Evolutionary conservation across 192 early-diverging fungal species (phyloP).

Genomic region (Coemansia brasiliensis): DNA sequence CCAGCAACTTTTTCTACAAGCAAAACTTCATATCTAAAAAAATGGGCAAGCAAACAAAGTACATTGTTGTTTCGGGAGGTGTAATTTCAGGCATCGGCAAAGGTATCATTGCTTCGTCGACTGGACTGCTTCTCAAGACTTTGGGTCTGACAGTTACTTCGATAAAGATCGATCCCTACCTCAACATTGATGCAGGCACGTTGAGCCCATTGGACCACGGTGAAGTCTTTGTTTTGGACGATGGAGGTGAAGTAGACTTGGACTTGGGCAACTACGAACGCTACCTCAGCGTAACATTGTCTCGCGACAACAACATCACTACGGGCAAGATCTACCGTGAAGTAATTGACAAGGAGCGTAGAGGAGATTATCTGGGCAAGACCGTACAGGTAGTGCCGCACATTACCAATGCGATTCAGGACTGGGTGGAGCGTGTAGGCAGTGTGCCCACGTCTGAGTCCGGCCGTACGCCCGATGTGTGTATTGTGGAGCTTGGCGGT

Average conservation of each 20-base stretch:
- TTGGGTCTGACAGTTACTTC: slow-evolving; percentile 90
- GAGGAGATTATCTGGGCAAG: slow-evolving; percentile 96
- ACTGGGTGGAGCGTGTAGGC: slow-evolving; percentile 98
- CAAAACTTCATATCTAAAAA: neutral
- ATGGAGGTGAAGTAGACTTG: slow-evolving; percentile 98
- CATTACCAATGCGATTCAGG: slow-evolving; percentile 95
- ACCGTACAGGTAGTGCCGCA: slow-evolving; percentile 99
- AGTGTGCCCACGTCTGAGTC: slow-evolving; percentile 78
- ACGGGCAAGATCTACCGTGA: slow-evolving; percentile 97
- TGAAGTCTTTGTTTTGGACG: slow-evolving; percentile 97
- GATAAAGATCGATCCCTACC: slow-evolving; percentile 99
- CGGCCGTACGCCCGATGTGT: slow-evolving; percentile 79
- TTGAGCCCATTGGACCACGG: slow-evolving; percentile 98
- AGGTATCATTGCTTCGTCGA: slow-evolving; percentile 98
- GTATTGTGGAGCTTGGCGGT: slow-evolving; percentile 97
- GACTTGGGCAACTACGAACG: slow-evolving; percentile 99
- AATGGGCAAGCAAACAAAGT: slow-evolving; percentile 70
- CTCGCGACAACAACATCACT: slow-evolving; percentile 98
- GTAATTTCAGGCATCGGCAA: slow-evolving; percentile 99
- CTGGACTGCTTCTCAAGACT: slow-evolving; percentile 91
- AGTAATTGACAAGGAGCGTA: slow-evolving; percentile 93
- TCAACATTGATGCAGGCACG: slow-evolving; percentile 98
- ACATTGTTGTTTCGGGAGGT: slow-evolving; percentile 96
- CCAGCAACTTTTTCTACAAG: neutral
- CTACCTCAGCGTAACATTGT: slow-evolving; percentile 90